A percentile compares a stretch with the other conserved stretches of the same genome.
Evolutionary conservation across 2,329 filamentous ascomycete genomes (phyloP).

Genomic region (Verticillium nonalfalfae): DNA sequence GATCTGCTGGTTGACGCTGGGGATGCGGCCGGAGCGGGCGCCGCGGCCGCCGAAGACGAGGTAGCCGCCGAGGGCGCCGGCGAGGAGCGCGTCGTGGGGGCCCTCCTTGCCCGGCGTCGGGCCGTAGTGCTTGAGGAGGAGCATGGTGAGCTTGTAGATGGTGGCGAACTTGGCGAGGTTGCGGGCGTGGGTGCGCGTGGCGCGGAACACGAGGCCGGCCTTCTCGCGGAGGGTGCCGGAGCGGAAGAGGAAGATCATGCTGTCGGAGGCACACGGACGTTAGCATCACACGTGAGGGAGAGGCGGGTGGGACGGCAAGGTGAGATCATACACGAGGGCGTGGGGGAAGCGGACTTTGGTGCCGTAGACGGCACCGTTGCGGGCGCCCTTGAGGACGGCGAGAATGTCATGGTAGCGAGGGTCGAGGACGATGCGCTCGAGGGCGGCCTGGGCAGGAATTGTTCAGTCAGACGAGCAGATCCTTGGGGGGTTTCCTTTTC

Average conservation of each 20-base stretch:
- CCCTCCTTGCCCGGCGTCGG: slow-evolving; percentile 56
- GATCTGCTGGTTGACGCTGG: slow-evolving; percentile 89
- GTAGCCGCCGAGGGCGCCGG: slow-evolving; percentile 86
- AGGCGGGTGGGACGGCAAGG: neutral
- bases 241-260: slow-evolving; percentile 96
- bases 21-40: slow-evolving; percentile 53
- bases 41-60: slow-evolving; percentile 73
- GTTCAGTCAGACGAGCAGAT: too few relatives aligned
- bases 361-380: slow-evolving; percentile 96
- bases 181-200: slow-evolving; percentile 82
- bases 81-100: slow-evolving; percentile 77
- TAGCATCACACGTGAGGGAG: neutral
- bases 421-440: slow-evolving; percentile 75
- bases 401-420: slow-evolving; percentile 81
- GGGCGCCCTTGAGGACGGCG: slow-evolving; percentile 81
- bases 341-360: slow-evolving; percentile 97
- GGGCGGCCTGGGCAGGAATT: slow-evolving; percentile 43
- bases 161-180: slow-evolving; percentile 90
- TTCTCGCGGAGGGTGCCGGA: slow-evolving; percentile 78
- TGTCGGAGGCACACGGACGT: slow-evolving; percentile 22
- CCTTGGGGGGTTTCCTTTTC: too few relatives aligned
- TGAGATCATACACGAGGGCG: slow-evolving; percentile 64
- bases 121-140: slow-evolving; percentile 61
- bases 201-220: slow-evolving; percentile 67
- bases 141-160: slow-evolving; percentile 80